phyloP scores from a whole-genome alignment of 2,329 filamentous ascomycete genomes.

The Verticillium albo-atrum region DNA sequence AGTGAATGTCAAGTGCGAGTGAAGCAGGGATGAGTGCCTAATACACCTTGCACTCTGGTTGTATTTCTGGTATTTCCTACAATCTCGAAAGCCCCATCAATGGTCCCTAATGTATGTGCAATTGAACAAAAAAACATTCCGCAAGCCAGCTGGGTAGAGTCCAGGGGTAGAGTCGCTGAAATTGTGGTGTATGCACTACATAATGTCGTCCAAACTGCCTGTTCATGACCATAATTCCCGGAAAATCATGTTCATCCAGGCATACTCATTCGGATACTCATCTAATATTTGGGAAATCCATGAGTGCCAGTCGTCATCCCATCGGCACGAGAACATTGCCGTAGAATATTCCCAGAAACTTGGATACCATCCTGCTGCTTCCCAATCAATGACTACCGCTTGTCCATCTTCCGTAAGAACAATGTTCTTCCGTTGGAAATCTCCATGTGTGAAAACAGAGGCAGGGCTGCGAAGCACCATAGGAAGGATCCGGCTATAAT shows the following conservation, averaged over 20 bases:
- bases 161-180: background rate
- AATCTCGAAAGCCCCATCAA: background rate
- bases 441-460: constrained; percentile 15
- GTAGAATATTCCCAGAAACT: constrained; percentile 17
- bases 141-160: background rate
- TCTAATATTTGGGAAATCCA: constrained; percentile 13
- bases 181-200: background rate
- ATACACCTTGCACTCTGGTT: background rate
- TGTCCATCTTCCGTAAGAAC: constrained; percentile 8
- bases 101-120: background rate
- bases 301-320: constrained; percentile 15
- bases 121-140: background rate
- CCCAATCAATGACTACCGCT: constrained; percentile 16
- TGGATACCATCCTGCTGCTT: constrained; percentile 17
- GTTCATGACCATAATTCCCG: constrained; percentile 9
- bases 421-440: constrained; percentile 18
- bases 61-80: background rate
- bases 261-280: constrained; percentile 13
- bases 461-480: background rate
- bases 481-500: background rate
- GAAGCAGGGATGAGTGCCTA: background rate
- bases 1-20: constrained; percentile 4
- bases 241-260: constrained; percentile 14
- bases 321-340: constrained; percentile 6
- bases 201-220: background rate